Evolutionary conservation across 108 stramenopile genomes (phyloP).

Genomic region (Discostella stelligeroides): DNA sequence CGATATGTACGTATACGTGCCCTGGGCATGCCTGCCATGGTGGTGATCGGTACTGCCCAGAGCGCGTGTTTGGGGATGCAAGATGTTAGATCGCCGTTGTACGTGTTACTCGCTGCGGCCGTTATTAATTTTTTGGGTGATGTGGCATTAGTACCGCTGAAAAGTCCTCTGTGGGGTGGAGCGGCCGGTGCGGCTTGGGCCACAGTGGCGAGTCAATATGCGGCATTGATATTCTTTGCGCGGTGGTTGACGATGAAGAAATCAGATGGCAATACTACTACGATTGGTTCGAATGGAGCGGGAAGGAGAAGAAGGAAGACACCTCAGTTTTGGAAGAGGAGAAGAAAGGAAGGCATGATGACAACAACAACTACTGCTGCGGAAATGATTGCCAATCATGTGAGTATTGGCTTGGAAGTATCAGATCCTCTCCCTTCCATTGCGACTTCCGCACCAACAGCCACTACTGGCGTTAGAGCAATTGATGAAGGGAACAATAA

Average conservation of each 20-base stretch:
- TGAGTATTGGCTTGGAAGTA: no score
- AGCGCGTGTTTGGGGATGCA: conserved; percentile 66
- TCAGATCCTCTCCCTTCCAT: no score
- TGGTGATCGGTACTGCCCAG: conserved; percentile 79
- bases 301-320: no score
- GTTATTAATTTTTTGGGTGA: conserved; percentile 82
- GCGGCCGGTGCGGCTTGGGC: conserved; percentile 93
- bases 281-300: no score
- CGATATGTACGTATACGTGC: conserved; percentile 85
- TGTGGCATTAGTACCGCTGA: conserved; percentile 61
- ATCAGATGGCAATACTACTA: not conserved
- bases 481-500: no score
- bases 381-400: no score
- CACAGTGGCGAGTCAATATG: conserved; percentile 82
- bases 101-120: conserved; percentile 79
- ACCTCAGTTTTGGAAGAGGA: not conserved
- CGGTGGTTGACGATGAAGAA: conserved; percentile 56
- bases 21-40: conserved; percentile 84
- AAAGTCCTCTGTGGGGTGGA: conserved; percentile 49
- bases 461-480: no score
- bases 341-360: not conserved
- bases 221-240: conserved; percentile 70
- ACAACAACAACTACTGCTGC: not conserved
- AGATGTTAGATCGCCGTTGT: conserved; percentile 77
- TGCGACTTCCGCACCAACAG: no score